Evolutionary conservation across 1,284 basidiomycete genomes (phyloP), one percentile per base, ranked within the genome.

Genomic region (Golubevia pallescens): DNA sequence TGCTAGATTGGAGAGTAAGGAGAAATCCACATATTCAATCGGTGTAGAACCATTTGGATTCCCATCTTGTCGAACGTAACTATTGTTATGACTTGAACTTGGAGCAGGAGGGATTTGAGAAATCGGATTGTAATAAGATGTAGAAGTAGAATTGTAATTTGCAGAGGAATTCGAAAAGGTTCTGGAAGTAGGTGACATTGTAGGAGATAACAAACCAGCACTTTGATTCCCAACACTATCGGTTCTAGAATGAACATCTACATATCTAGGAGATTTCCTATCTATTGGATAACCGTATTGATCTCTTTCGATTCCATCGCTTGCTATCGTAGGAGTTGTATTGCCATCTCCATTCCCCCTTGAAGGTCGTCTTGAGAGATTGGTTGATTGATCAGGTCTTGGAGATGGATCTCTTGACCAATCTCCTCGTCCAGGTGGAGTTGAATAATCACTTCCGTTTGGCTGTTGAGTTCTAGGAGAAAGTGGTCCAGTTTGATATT

Each of bases 1-100:
- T 19, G 81, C 80, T 1, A 83, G 60, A 1, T 74, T 78, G 8
- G 80, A 82, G 1, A 83, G 72, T 1, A 75, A 68, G 5, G 74
- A 66, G 60, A 77, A 73, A 55, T 81, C 73, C 8, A 70, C 62
- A 10, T 38, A 38, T 38, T 38, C 34, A 10, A 38, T 10, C 34
- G 34, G n/a, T n/a, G n/a, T n/a, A n/a, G n/a, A n/a, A n/a, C n/a
- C n/a, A n/a, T n/a, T n/a, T n/a, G n/a, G 34, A 10, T 38, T 38
- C 34, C 34, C 34, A 38, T 38, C n/a, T n/a, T n/a, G n/a, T 38
- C 34, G 34, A 38, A 4, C 10, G 34, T 38, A 4, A 10, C 5
- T 38, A 10, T 10, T 38, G 34, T 10, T n/a, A n/a, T 38, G 34
- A 38, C 10, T 38, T 10, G 5, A 10, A 38, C 34, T 38, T 38